Evolutionary conservation across 805 yeast species (phyloP).

Genomic region (Brettanomyces anomalus): DNA sequence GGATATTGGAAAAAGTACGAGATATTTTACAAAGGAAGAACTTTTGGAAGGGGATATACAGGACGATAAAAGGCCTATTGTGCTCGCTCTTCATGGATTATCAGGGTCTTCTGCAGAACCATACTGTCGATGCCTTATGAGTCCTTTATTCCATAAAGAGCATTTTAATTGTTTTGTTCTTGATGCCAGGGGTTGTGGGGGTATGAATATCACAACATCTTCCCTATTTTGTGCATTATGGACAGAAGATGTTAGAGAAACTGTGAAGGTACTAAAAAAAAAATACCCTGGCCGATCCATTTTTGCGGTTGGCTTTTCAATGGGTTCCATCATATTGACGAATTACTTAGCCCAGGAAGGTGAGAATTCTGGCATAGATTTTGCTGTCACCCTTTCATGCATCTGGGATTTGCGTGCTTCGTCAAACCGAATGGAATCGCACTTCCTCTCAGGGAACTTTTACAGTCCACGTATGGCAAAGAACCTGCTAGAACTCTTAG

Average conservation of each 20-base stretch:
- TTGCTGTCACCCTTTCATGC: conserved; percentile 52
- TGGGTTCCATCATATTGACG: conserved; percentile 65
- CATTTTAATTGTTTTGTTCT: conserved; percentile 61
- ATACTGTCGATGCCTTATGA: conserved; percentile 54
- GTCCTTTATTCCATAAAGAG: conserved; percentile 23
- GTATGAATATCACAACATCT: conserved; percentile 60
- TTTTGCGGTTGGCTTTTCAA: conserved; percentile 68
- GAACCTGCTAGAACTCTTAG: conserved; percentile 35
- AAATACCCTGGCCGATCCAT: conserved; percentile 56
- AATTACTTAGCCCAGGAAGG: conserved; percentile 67
- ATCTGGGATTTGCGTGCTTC: conserved; percentile 69
- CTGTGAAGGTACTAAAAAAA: conserved; percentile 39
- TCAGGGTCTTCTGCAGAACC: conserved; percentile 84
- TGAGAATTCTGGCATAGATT: conserved; percentile 33
- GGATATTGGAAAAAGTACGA: conserved; percentile 36
- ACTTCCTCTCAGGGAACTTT: conserved; percentile 33
- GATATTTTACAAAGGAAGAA: conserved; percentile 43
- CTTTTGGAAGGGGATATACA: conserved; percentile 17
- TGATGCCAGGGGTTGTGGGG: conserved; percentile 71
- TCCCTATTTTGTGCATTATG: conserved; percentile 62
- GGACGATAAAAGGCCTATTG: conserved; percentile 42
- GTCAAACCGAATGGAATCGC: conserved; percentile 24
- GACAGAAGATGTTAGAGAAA: conserved; percentile 58
- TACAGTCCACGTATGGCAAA: conserved; percentile 45
- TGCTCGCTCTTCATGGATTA: conserved; percentile 65